phyloP scores from a whole-genome alignment of 345 rosid genomes.

The Moricandia moricandioides region DNA sequence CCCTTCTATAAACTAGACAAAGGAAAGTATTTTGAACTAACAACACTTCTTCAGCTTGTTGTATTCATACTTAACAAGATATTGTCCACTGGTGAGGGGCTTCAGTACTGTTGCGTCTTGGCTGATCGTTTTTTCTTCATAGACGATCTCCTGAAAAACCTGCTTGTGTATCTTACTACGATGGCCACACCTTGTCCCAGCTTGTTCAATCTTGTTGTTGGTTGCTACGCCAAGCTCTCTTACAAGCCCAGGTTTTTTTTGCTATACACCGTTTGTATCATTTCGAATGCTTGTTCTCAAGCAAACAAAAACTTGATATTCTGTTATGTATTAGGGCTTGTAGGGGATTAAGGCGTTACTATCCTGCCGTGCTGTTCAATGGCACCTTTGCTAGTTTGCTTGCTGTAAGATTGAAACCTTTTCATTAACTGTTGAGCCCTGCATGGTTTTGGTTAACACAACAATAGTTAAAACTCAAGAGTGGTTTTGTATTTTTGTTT shows the following conservation, averaged over 20 bases:
- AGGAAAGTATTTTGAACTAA: background rate
- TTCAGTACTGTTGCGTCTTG: conserved; percentile 12
- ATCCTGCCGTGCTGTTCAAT: conserved; percentile 27
- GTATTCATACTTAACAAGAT: conserved; percentile 45
- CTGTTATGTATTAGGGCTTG: conserved; percentile 31
- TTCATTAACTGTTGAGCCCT: background rate
- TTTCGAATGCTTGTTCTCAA: background rate
- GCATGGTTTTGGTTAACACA: conserved; percentile 9
- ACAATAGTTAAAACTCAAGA: background rate
- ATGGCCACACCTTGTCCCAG: background rate
- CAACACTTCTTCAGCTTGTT: conserved; percentile 44
- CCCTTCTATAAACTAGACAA: background rate
- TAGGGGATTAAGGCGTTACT: background rate
- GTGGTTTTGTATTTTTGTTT: background rate
- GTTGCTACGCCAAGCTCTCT: conserved; percentile 53
- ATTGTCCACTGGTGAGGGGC: conserved; percentile 38
- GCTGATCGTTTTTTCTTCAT: conserved; percentile 37
- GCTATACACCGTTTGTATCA: background rate
- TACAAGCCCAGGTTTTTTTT: conserved; percentile 42
- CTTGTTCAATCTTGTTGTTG: conserved; percentile 25
- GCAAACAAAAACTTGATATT: background rate
- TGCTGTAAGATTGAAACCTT: conserved; percentile 26
- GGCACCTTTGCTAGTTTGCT: conserved; percentile 8
- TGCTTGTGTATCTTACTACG: conserved; percentile 25
- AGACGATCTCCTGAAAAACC: conserved; percentile 24